Evolutionary conservation across 2,329 filamentous ascomycete genomes (phyloP), one percentile per base, ranked within the genome.

Genomic region (Chrysosporium queenslandicum): DNA sequence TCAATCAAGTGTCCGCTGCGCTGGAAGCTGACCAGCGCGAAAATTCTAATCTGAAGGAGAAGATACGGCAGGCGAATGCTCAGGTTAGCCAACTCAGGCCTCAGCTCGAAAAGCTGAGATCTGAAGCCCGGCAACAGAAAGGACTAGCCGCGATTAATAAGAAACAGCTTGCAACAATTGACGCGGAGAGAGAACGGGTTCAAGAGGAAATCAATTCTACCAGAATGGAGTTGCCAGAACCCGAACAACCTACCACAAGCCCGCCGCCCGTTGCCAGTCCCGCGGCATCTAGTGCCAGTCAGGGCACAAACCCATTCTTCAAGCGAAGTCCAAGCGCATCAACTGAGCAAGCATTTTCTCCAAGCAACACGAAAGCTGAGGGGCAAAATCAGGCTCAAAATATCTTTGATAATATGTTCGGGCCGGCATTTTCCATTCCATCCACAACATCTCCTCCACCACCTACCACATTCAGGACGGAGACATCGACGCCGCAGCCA

Each of bases 61-160:
- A 85, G 55, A 95, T 98, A 59, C 81, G 85, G 29, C 78, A 83
- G 49, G 78, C 88, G 39, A 98, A 95, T 63, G 77, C 80, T 11
- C 88, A 94, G 68, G 83, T 95, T 60, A 77, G 81, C 16, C 84
- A 89, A 68, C 73, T 97, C 37, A 94, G 89, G 68, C 89, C 90
- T 29, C 84, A 91, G 59, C 81, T 98, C 49, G 92, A 98, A 67
- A 97, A 96, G 74, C 77, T 94, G 61, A 89, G 86, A 66, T 87
- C 85, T 11, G 89, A 96, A 61, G 89, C 89, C 23, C 83, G 92
- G 39, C 92, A 97, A 68, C 90, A 97, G 65, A 97, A 94, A 72
- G 92, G 92, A 16, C 77, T 97, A 58, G 91, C 94, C 27, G 90
- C 92, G 40, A 98, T 98, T 72, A 96, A 96, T 73, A 97, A 94